Conservation (phyloP, 2,329 filamentous ascomycete genomes). For the Alternaria metachromatica region DNA sequence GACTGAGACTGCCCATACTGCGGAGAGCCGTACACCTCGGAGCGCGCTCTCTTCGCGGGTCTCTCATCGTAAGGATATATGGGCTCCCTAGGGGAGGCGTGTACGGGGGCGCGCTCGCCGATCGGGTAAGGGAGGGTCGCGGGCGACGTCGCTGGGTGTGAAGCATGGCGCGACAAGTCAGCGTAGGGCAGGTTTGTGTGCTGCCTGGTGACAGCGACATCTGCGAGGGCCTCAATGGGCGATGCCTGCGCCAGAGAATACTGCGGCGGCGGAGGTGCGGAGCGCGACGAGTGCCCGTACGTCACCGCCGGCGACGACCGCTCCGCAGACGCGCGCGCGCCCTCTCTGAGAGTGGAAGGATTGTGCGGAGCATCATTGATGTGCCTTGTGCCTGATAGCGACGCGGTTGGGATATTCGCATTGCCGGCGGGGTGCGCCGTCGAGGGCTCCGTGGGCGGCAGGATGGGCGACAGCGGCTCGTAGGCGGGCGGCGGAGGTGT, state of each 20-base stretch:
- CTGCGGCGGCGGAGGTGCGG: slow-evolving; percentile 32
- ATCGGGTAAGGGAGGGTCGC: slow-evolving; percentile 22
- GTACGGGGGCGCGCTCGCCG: slow-evolving; percentile 32
- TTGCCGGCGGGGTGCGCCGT: slow-evolving; percentile 32
- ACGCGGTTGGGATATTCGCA: slow-evolving; percentile 15
- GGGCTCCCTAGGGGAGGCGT: slow-evolving; percentile 21
- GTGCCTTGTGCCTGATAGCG: slow-evolving; percentile 11
- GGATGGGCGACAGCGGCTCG: slow-evolving; percentile 47
- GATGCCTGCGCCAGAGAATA: slow-evolving; percentile 38
- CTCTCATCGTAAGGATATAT: slow-evolving; percentile 49
- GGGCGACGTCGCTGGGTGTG: slow-evolving; percentile 30
- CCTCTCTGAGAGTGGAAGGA: not conserved
- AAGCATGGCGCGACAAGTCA: slow-evolving; percentile 30
- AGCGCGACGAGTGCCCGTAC: slow-evolving; percentile 24
- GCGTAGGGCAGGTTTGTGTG: slow-evolving; percentile 45
- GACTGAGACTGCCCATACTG: slow-evolving; percentile 46
- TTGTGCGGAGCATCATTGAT: slow-evolving; percentile 15
- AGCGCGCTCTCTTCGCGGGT: slow-evolving; percentile 66
- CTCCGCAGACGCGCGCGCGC: slow-evolving; percentile 15
- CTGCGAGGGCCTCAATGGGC: slow-evolving; percentile 54
- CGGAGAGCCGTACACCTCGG: slow-evolving; percentile 60
- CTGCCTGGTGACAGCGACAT: slow-evolving; percentile 48
- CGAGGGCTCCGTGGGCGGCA: slow-evolving; percentile 26
- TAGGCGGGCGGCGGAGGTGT: slow-evolving; percentile 43
- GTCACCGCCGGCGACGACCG: slow-evolving; percentile 18